Evolutionary conservation across 257 asterid species (phyloP).

Genomic region (Galeopsis tetrahit): DNA sequence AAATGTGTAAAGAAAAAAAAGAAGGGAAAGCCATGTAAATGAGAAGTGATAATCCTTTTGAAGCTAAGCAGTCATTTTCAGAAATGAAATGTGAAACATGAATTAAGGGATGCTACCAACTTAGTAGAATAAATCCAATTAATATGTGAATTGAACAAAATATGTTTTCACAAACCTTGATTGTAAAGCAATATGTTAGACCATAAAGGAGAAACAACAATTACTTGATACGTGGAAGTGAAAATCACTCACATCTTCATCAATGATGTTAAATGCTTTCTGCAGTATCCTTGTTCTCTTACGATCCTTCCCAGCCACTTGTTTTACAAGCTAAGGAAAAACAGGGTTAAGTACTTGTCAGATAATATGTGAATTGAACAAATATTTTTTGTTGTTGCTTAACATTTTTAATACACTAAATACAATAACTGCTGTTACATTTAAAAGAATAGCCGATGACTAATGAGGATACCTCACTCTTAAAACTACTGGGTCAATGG

Average conservation of each 20-base stretch:
- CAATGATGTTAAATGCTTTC: slow-evolving; percentile 84
- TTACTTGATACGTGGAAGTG: slow-evolving; percentile 13
- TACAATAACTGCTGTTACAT: too few relatives aligned
- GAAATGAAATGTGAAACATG: slow-evolving; percentile 9
- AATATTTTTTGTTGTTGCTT: too few relatives aligned
- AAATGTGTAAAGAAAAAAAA: slow-evolving; percentile 7
- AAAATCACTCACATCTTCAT: slow-evolving; percentile 60
- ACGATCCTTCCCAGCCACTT: slow-evolving; percentile 82
- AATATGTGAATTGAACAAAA: slow-evolving; percentile 7
- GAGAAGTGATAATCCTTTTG: background rate
- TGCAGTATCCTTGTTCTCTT: slow-evolving; percentile 71
- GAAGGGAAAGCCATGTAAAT: background rate
- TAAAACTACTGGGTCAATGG: slow-evolving; percentile 1
- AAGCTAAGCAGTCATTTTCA: slow-evolving; percentile 10
- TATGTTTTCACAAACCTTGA: slow-evolving; percentile 21
- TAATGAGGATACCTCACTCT: too few relatives aligned
- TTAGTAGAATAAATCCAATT: background rate
- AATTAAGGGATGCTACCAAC: slow-evolving; percentile 20
- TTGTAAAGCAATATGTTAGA: slow-evolving; percentile 17
- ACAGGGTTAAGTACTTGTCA: slow-evolving; percentile 22
- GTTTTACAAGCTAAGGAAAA: slow-evolving; percentile 79
- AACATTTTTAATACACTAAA: too few relatives aligned
- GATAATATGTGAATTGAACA: too few relatives aligned
- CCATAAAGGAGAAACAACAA: slow-evolving; percentile 21
- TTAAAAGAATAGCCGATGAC: too few relatives aligned